These are phyloP conservation scores for Penicillium sp. DNA, from an alignment of 2,329 filamentous ascomycete genomes.

Conservation along the genomic window DNA sequence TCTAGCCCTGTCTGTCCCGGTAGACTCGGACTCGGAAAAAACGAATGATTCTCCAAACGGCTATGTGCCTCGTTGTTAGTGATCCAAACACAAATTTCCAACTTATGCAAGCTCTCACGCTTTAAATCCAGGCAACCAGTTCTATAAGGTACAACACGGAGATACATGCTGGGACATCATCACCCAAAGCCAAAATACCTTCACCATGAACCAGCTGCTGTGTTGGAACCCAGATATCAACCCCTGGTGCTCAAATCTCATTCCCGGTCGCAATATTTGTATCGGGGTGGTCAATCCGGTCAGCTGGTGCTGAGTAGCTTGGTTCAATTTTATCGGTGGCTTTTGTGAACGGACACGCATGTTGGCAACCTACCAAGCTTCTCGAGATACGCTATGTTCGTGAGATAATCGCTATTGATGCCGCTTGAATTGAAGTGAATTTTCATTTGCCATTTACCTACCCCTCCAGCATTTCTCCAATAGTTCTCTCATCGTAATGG, in stretches of 20 bases:
- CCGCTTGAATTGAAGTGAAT: background rate
- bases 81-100: background rate
- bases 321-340: background rate
- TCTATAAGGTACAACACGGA: conserved; percentile 15
- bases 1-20: conserved; percentile 4
- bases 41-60: background rate
- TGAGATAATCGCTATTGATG: background rate
- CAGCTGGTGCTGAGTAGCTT: conserved; percentile 1
- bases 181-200: conserved; percentile 9
- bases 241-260: conserved; percentile 21
- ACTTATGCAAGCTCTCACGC: background rate
- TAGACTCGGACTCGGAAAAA: background rate
- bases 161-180: conserved; percentile 28
- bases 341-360: background rate
- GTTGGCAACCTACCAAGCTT: background rate
- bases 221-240: conserved; percentile 29
- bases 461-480: conserved; percentile 20
- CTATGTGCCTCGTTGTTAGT: background rate
- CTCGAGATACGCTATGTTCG: background rate
- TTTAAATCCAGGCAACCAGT: conserved; percentile 11
- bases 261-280: conserved; percentile 21
- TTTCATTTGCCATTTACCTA: background rate
- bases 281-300: conserved; percentile 10
- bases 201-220: conserved; percentile 21
- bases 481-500: conserved; percentile 26